Evolutionary conservation across 2,329 filamentous ascomycete species (phyloP).

Genomic region (Chrysoporthe puriensis): DNA sequence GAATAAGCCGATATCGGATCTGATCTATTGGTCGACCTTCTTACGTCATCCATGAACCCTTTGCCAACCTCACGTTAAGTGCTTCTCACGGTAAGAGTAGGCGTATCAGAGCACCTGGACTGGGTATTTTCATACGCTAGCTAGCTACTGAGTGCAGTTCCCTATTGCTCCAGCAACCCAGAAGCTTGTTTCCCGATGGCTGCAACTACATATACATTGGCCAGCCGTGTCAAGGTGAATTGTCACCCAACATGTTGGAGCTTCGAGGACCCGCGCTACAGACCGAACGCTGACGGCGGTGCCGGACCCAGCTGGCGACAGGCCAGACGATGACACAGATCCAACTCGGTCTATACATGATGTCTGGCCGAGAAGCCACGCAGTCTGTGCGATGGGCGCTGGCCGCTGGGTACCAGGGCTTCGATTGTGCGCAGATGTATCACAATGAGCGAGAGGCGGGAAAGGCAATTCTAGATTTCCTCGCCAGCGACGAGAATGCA

Average conservation of each 20-base stretch:
- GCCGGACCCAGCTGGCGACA: slow-evolving; percentile 58
- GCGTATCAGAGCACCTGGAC: neutral
- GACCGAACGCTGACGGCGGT: slow-evolving; percentile 25
- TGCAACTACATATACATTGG: slow-evolving; percentile 24
- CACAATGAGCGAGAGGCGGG: slow-evolving; percentile 74
- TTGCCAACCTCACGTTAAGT: slow-evolving; percentile 5
- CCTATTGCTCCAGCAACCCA: neutral
- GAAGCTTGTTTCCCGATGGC: neutral
- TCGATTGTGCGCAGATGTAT: slow-evolving; percentile 60
- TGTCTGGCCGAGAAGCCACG: slow-evolving; percentile 63
- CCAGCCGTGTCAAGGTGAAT: slow-evolving; percentile 26
- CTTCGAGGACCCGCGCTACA: neutral
- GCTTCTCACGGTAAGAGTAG: neutral
- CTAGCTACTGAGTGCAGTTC: neutral
- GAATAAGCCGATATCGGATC: slow-evolving; percentile 25
- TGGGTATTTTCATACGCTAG: neutral
- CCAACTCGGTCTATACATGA: slow-evolving; percentile 76
- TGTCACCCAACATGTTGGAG: slow-evolving; percentile 17
- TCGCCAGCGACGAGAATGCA: slow-evolving; percentile 47
- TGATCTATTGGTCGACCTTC: neutral
- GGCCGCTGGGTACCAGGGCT: slow-evolving; percentile 53
- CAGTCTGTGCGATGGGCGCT: slow-evolving; percentile 62
- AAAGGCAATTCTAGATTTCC: slow-evolving; percentile 62
- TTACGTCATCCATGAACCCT: slow-evolving; percentile 25
- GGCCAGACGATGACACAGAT: slow-evolving; percentile 70